These are phyloP conservation scores for Firmiana major DNA, from an alignment of 345 rosid genomes.

Conservation along the genomic window DNA sequence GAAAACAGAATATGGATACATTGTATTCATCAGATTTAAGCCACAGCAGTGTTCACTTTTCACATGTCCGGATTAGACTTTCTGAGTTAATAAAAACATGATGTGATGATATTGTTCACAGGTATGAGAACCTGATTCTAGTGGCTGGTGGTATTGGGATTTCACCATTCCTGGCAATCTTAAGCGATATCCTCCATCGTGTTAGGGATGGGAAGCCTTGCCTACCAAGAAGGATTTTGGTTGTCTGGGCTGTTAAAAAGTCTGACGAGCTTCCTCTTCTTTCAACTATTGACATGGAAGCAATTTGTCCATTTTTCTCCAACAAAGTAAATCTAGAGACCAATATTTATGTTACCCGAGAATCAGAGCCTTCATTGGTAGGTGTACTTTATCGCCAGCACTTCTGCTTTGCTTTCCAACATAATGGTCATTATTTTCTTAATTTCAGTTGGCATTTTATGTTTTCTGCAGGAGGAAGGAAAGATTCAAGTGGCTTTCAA, in stretches of 20 bases:
- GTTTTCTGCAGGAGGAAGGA: constrained; percentile 72
- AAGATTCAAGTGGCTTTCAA: constrained; percentile 16
- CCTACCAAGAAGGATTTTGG: constrained; percentile 55
- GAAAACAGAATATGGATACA: no score
- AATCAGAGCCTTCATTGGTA: constrained; percentile 67
- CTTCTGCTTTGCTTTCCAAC: neutral
- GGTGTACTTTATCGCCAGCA: constrained; percentile 14
- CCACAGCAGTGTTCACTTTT: neutral
- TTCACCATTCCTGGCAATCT: constrained; percentile 79
- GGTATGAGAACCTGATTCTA: constrained; percentile 78
- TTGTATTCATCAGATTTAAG: neutral
- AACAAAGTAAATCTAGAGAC: constrained; percentile 55
- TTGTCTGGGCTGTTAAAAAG: constrained; percentile 79
- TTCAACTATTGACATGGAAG: constrained; percentile 50
- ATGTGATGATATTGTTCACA: constrained; percentile 14
- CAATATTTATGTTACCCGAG: constrained; percentile 65
- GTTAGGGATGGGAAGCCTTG: constrained; percentile 61
- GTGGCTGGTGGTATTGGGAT: constrained; percentile 96
- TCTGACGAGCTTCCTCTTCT: constrained; percentile 79
- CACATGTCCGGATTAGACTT: neutral
- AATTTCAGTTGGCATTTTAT: neutral
- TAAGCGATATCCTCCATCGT: constrained; percentile 76
- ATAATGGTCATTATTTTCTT: neutral
- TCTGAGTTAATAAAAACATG: neutral
- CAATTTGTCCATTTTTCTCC: constrained; percentile 52